These are phyloP conservation scores for Aechmea fasciata DNA, from an alignment of 176 grass and related monocot species.

Conservation along the genomic window DNA sequence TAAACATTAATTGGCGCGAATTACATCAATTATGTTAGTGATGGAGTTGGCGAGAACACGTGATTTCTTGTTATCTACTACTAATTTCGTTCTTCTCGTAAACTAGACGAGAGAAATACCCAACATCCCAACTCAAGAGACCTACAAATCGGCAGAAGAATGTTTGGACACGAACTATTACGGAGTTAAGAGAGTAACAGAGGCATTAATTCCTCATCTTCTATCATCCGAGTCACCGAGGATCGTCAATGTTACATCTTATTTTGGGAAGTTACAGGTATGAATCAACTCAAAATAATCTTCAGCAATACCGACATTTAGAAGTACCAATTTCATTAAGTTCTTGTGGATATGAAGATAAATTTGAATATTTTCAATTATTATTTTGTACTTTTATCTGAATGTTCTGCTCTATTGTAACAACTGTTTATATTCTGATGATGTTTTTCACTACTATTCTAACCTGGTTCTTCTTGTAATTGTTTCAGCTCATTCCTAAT, in stretches of 20 bases:
- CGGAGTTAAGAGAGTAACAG: conserved; percentile 12
- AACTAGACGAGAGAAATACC: neutral
- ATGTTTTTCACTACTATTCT: neutral
- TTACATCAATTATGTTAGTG: too few relatives aligned
- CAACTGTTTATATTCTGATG: neutral
- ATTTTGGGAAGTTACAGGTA: conserved; percentile 9
- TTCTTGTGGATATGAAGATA: neutral
- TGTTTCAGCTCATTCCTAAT: conserved; percentile 21
- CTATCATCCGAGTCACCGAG: conserved; percentile 13
- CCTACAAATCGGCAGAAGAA: conserved; percentile 18
- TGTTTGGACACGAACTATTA: conserved; percentile 26
- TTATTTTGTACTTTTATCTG: too few relatives aligned
- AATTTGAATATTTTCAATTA: too few relatives aligned
- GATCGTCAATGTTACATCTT: conserved; percentile 19
- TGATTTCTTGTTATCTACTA: neutral
- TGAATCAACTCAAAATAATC: neutral
- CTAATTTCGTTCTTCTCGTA: neutral
- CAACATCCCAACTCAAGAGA: neutral
- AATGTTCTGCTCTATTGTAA: neutral
- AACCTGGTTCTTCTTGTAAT: neutral
- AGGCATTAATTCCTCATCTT: conserved; percentile 19
- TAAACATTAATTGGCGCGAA: too few relatives aligned
- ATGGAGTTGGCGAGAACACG: neutral
- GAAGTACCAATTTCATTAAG: neutral
- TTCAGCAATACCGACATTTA: neutral